Evolutionary conservation across 352 stramenopile genomes (phyloP).

Genomic region (Globisporangium abappressorium): DNA sequence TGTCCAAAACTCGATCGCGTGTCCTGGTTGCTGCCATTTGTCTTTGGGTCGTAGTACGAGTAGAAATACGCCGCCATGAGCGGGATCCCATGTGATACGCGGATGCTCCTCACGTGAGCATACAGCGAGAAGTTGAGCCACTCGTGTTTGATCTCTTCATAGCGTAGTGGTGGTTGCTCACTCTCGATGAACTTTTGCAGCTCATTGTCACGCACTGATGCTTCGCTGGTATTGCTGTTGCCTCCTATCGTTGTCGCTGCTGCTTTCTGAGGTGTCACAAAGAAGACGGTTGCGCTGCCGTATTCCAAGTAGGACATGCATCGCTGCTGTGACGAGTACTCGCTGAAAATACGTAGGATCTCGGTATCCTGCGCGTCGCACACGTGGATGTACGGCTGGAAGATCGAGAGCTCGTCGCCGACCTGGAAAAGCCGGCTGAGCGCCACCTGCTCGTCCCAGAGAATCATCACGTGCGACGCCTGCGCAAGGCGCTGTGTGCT

Average conservation of each 20-base stretch:
- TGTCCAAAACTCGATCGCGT: slow-evolving; percentile 10
- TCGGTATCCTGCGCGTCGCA: slow-evolving; percentile 40
- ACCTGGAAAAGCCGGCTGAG: slow-evolving; percentile 61
- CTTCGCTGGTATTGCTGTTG: not conserved
- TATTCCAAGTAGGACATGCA: slow-evolving; percentile 65
- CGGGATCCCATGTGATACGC: slow-evolving; percentile 55
- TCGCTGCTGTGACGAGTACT: slow-evolving; percentile 52
- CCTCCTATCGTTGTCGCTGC: not conserved
- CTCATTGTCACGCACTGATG: slow-evolving; percentile 6
- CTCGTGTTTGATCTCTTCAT: slow-evolving; percentile 30
- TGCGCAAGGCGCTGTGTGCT: slow-evolving; percentile 19
- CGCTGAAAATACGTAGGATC: slow-evolving; percentile 51
- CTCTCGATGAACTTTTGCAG: slow-evolving; percentile 9
- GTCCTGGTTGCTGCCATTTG: slow-evolving; percentile 24
- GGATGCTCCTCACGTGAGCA: slow-evolving; percentile 44
- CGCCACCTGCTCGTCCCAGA: slow-evolving; percentile 70
- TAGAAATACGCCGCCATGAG: slow-evolving; percentile 69
- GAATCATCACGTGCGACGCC: slow-evolving; percentile 47
- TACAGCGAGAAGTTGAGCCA: slow-evolving; percentile 57
- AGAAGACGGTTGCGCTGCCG: slow-evolving; percentile 53
- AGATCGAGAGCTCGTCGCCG: slow-evolving; percentile 50
- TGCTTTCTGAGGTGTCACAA: slow-evolving; percentile 17
- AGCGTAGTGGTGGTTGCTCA: slow-evolving; percentile 22
- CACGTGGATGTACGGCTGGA: slow-evolving; percentile 63
- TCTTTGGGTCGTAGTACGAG: slow-evolving; percentile 66